phyloP scores from a whole-genome alignment of 1,284 basidiomycete species.

The Ustilago shanxiensis region DNA sequence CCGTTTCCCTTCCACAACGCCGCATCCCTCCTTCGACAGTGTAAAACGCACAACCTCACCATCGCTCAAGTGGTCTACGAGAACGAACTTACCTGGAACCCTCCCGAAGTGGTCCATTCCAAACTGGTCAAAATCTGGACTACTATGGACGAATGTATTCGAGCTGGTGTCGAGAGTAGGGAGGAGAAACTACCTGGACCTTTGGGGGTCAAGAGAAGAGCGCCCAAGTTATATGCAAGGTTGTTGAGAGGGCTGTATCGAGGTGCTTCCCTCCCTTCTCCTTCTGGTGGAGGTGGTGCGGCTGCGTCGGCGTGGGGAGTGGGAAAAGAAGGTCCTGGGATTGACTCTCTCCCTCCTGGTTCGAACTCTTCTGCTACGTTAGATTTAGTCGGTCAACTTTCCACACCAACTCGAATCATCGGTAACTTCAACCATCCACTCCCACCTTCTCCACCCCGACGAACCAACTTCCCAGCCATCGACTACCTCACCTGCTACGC shows the following conservation, averaged over 20 bases:
- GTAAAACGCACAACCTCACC: constrained; percentile 82
- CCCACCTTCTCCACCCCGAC: constrained; percentile 74
- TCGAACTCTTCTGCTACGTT: background rate
- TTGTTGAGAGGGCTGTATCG: constrained; percentile 82
- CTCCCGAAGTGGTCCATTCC: constrained; percentile 58
- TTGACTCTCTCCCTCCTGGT: constrained; percentile 12
- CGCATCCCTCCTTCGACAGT: constrained; percentile 81
- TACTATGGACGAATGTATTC: constrained; percentile 95
- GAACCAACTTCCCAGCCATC: constrained; percentile 88
- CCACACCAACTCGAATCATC: constrained; percentile 72
- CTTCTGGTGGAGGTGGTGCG: constrained; percentile 2
- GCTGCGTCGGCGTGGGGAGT: constrained; percentile 1
- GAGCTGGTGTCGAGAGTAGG: constrained; percentile 82
- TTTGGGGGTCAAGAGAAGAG: constrained; percentile 71
- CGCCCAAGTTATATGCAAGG: constrained; percentile 75
- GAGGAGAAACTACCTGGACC: constrained; percentile 87
- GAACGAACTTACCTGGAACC: constrained; percentile 78
- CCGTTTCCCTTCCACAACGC: constrained; percentile 88
- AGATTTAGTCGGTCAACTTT: constrained; percentile 9
- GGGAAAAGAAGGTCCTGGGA: constrained; percentile 13
- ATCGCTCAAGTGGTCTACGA: constrained; percentile 82
- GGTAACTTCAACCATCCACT: constrained; percentile 86
- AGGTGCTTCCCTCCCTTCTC: constrained; percentile 17
- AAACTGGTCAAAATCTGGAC: constrained; percentile 77
- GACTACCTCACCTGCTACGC: constrained; percentile 80